Base-by-base conservation (phyloP, 2,329 filamentous ascomycete genomes). In the Sporothrix pseudoabietina region DNA sequence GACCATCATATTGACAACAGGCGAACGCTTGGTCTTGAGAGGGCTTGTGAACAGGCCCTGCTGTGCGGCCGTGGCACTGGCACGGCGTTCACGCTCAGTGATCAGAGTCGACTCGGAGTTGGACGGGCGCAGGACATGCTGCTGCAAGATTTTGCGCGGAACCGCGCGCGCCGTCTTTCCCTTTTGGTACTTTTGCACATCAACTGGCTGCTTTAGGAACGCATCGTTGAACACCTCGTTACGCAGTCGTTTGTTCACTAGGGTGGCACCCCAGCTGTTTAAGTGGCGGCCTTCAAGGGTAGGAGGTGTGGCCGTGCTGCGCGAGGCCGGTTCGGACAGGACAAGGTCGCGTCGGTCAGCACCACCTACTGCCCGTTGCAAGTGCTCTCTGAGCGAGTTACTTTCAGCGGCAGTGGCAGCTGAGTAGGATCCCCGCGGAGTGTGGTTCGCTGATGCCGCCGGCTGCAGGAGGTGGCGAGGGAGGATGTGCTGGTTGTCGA, bases 191-290 rank as follows among this genome's bases (percentile, higher is more conserved):
- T 92, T 91, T 77, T 94, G 93, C 77, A 91, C 84, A n/a, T 93
- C 91, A 74, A 97, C 92, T 0, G 92, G 90, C 71, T 94, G 92
- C 74, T 94, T 93, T 59, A 94, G 85, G 78, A 98, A 98, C 0
- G 95, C 95, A 79, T 98, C 94, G 54, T 94, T 93, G 79, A 98
- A 91, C 0, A 98, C 94, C 80, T 97, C 93, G 79, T 97, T 95
- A 74, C 94, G 91, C 54, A 98, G 83, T 74, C 91, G 90, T 78
- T 92, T 92, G 80, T 98, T 98, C 74, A 98, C 92, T 30, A 92
- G 94, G 0, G 94, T 98, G 19, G 94, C 94, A 8, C 95, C 94
- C 94, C 95, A 98, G 78, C 89, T 90, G 76, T 88, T 88, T 8
- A 88, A 87, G 78, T 87, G 85, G 26, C 87, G 84, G 59, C 89